Conservation (phyloP, 2,329 filamentous ascomycete species). For the Colletotrichum endophyticum region DNA sequence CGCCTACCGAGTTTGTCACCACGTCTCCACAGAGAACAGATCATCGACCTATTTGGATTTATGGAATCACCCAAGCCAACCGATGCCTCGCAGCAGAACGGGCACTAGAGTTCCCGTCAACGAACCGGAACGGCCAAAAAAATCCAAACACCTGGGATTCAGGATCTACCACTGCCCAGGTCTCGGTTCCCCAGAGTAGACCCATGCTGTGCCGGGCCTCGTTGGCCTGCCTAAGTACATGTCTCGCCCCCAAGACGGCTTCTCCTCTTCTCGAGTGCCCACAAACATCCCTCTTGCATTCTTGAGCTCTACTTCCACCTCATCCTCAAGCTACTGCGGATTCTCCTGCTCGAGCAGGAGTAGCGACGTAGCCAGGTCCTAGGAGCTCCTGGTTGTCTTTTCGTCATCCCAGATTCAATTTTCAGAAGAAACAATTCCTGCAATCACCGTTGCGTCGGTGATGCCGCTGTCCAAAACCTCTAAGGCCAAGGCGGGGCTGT, state of each 20-base stretch:
- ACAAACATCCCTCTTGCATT: neutral
- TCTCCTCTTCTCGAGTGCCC: neutral
- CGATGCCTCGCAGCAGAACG: neutral
- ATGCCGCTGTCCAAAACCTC: neutral
- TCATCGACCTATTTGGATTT: neutral
- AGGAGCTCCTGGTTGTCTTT: neutral
- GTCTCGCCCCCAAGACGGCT: neutral
- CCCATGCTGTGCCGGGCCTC: neutral
- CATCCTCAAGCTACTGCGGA: neutral
- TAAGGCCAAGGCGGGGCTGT: neutral
- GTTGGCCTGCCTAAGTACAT: neutral
- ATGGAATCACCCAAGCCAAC: neutral
- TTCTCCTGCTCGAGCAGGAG: neutral
- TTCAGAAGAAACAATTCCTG: neutral
- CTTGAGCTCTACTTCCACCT: neutral
- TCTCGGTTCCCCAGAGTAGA: neutral
- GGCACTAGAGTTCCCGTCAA: neutral
- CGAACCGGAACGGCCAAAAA: neutral
- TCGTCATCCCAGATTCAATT: neutral
- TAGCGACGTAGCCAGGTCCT: neutral
- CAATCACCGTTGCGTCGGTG: neutral
- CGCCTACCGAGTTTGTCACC: neutral
- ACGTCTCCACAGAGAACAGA: neutral
- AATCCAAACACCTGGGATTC: neutral
- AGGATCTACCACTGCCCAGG: neutral